Base-by-base conservation (phyloP, 805 yeast genomes). In the Schwanniomyces pseudopolymorphus region DNA sequence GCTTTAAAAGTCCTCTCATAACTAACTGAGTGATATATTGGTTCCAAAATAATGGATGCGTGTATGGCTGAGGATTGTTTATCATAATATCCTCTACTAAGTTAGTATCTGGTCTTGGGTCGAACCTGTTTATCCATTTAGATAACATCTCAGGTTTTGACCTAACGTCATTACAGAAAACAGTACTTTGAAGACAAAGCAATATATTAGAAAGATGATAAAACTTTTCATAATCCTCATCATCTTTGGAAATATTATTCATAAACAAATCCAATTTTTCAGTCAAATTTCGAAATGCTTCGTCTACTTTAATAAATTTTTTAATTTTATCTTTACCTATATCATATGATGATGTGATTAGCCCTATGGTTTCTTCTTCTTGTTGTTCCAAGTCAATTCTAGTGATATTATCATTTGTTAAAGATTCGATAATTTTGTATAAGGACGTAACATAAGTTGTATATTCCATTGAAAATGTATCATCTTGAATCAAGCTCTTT, bases 71-170 rank as follows among this genome's bases (percentile, higher is more conserved):
- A 1, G 72, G 77, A 17, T 63, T 66, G 26, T 59, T 58, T 55
- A 75, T 63, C 74, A 72, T 68, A 8, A 77, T 77, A 38, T 63
- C 70, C 43, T 80, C 77, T 3, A 78, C 69, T 26, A 78, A 62
- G 22, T 74, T 79, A 16, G 70, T 70, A 47, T 76, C 80, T 1
- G 91, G 91, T 53, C 80, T 79, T 4, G 84, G 82, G 58, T 85
- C 88, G 25, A 84, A 82, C 46, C 80, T 73, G 57, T 87, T 87
- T 21, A 84, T 70, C 94, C 94, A 87, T 40, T 72, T 75, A 13
- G 75, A 63, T 28, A 83, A 62, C 33, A 72, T 58, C 40, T 70
- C 69, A 25, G 83, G 75, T 51, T 70, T 69, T 42, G 61, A 67
- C 46, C 72, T 67, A 10, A 64, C 58, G 14, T 72, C 69, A 1